Conservation (phyloP, 2,329 filamentous ascomycete genomes). For the Chaetomiaceae sp. region DNA sequence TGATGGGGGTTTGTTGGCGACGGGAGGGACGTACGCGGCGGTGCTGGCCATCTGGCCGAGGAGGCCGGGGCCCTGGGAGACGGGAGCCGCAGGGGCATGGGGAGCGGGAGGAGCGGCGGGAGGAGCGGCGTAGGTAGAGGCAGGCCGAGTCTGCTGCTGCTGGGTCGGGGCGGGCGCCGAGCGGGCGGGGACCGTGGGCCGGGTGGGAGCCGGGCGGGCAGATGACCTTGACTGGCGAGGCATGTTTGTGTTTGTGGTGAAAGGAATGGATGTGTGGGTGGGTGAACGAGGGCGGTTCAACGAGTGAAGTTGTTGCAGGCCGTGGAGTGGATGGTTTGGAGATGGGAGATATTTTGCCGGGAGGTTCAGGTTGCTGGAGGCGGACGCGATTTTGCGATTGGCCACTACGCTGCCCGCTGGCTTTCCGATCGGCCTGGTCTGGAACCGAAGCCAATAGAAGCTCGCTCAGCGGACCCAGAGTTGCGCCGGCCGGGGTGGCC, state of each 20-base stretch:
- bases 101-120: constrained; percentile 36
- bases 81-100: constrained; percentile 35
- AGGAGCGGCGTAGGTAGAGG: constrained; percentile 58
- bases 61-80: constrained; percentile 69
- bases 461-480: neutral
- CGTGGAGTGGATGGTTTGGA: constrained; percentile 2
- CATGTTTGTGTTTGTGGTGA: constrained; percentile 53
- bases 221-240: constrained; percentile 64
- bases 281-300: constrained; percentile 6
- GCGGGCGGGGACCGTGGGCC: constrained; percentile 60
- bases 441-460: constrained; percentile 32
- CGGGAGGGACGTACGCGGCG: constrained; percentile 66
- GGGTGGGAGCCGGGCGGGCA: constrained; percentile 58
- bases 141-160: constrained; percentile 63
- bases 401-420: constrained; percentile 17
- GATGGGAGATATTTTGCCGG: constrained; percentile 19
- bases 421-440: constrained; percentile 9
- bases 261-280: neutral
- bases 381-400: constrained; percentile 24
- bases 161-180: constrained; percentile 41
- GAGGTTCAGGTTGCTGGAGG: constrained; percentile 28
- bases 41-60: constrained; percentile 97
- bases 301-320: constrained; percentile 4
- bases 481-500: neutral
- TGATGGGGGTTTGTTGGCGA: constrained; percentile 1